Evolutionary conservation across 805 yeast species (phyloP).

Genomic region (Metschnikowia peoriensis): DNA sequence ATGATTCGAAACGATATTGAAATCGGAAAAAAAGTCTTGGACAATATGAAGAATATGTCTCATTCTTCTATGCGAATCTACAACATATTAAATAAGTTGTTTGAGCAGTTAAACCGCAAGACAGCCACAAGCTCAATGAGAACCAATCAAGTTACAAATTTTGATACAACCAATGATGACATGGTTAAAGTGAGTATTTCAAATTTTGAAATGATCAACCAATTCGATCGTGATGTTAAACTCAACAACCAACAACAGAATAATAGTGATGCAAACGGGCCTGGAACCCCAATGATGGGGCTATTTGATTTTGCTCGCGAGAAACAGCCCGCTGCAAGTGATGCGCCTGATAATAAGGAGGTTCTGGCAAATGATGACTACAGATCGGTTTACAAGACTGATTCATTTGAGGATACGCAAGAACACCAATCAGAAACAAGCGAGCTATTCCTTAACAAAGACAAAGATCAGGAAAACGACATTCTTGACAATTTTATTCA

Average conservation of each 20-base stretch:
- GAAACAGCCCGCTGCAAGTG: background rate
- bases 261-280: background rate
- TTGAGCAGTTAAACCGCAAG: conserved; percentile 72
- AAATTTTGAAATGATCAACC: conserved; percentile 31
- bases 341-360: background rate
- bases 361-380: background rate
- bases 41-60: conserved; percentile 67
- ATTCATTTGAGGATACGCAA: background rate
- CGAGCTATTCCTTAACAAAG: background rate
- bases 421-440: background rate
- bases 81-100: conserved; percentile 72
- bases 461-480: background rate
- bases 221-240: conserved; percentile 12
- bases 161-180: conserved; percentile 16
- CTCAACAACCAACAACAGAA: background rate
- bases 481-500: background rate
- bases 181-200: conserved; percentile 24
- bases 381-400: background rate
- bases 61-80: conserved; percentile 80
- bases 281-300: background rate
- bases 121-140: conserved; percentile 50
- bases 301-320: conserved; percentile 2
- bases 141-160: conserved; percentile 10
- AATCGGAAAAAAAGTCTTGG: conserved; percentile 71
- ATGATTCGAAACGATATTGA: conserved; percentile 73